Evolutionary conservation across 495 filamentous ascomycete genomes (phyloP), one percentile per base, ranked within the genome.

Genomic region (Neurospora sp.): DNA sequence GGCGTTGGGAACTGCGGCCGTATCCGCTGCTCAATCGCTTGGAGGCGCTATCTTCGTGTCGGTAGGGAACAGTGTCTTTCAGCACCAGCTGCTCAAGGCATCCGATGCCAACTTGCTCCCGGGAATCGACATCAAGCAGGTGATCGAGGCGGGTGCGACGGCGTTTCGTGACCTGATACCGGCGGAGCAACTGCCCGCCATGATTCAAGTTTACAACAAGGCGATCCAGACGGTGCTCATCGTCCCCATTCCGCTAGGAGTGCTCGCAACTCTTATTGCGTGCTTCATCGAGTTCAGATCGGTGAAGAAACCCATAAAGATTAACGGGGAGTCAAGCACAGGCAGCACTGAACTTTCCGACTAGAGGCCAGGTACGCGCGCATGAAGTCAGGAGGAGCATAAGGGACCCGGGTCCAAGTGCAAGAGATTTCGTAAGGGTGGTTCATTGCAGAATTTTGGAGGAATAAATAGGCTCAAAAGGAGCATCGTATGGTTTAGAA

Each of bases 1-100:
- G 5, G 77, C 90, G 19, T 87, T 88, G 10, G 91, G 88, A 39
- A 85, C 89, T 4, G 82, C 89, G 2, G 77, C 91, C 11, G 88
- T 92, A 77, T 86, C 91, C 74, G 89, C 92, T 71, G 73, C 82
- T 9, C 90, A 92, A 77, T 85, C 81, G 1, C 81, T 93, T 0
- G 89, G 89, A 5, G 89, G 88, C 40, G 85, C 91, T 10, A 75
- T 92, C 36, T 92, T 91, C 75, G 80, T 90, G 40, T 84, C 86
- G 0, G 81, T 90, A n/a, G 90, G 84, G 0, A 86, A 92, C 78
- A 88, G 83, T 37, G 80, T 92, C 2, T 88, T 92, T 79, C 83
- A 84, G 71, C 86, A 86, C 74, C 76, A 82, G 10, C 83, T 92
- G 7, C 76, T 86, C 70, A 82, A 83, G 62, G 78, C 78, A 69